A percentile compares a stretch with the other conserved stretches of the same genome.
phyloP scores from a whole-genome alignment of 2,329 filamentous ascomycete species.

The Fonsecaea multimorphosa region DNA sequence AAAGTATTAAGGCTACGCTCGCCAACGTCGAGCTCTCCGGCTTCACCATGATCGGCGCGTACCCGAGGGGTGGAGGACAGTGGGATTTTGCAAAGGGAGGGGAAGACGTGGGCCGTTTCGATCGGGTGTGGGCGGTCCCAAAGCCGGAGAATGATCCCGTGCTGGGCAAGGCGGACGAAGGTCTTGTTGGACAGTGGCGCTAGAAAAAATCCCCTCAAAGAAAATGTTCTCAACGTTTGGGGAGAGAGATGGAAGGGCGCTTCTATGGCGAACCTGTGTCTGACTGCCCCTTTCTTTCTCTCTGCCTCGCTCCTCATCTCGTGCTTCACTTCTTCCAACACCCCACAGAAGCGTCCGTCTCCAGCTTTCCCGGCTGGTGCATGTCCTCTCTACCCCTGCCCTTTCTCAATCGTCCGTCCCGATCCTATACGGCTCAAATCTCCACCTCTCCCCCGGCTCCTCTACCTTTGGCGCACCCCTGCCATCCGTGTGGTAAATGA shows the following conservation, averaged over 20 bases:
- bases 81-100: slow-evolving; percentile 61
- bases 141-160: slow-evolving; percentile 58
- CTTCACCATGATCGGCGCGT: slow-evolving; percentile 65
- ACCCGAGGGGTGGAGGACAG: slow-evolving; percentile 52
- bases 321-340: background rate
- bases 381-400: too few relatives aligned
- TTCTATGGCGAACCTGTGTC: background rate
- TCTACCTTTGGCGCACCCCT: too few relatives aligned
- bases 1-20: slow-evolving; percentile 46
- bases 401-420: too few relatives aligned
- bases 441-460: too few relatives aligned
- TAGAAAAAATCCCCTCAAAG: background rate
- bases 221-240: too few relatives aligned
- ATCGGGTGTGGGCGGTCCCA: slow-evolving; percentile 54
- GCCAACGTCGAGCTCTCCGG: slow-evolving; percentile 48
- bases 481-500: too few relatives aligned
- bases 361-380: too few relatives aligned
- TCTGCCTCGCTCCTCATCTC: background rate
- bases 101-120: slow-evolving; percentile 50
- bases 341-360: too few relatives aligned
- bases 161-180: slow-evolving; percentile 49
- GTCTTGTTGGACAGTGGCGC: slow-evolving; percentile 49
- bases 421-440: too few relatives aligned
- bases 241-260: too few relatives aligned
- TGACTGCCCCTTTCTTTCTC: too few relatives aligned